Evolutionary conservation across 2,329 filamentous ascomycete genomes (phyloP), one percentile per base, ranked within the genome.

Genomic region (Diaporthe australafricana): DNA sequence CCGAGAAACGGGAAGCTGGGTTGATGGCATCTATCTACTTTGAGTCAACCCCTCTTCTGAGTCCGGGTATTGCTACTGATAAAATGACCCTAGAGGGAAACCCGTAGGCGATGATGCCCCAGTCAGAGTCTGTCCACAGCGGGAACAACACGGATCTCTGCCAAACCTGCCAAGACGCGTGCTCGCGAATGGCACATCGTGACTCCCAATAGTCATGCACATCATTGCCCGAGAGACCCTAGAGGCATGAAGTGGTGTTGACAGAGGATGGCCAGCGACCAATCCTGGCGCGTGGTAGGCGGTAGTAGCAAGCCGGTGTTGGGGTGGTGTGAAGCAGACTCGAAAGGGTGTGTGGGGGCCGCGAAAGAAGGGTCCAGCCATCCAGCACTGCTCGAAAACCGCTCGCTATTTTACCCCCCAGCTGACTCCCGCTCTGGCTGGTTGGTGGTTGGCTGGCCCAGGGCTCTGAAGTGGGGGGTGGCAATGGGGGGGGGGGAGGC

Each of bases 171-270:
- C 27, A 63, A 63, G 50, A 30, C 22, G 38, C 40, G 27, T 55
- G 42, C 27, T 48, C 40, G 27, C 30, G 27, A 48, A 68, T 48
- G 52, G 66, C 32, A 45, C 66, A 57, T 40, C 53, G 53, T 60
- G 53, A 69, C 66, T 63, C 66, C 25, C 27, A 32, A 69, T 60
- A 60, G 66, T 69, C 66, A 57, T 50, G 42, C 55, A 57, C 53
- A 69, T 50, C 53, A 60, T 60, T 50, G 42, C 42, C 45, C 53
- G 14, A 69, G 42, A 32, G n/a, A 57, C 52, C 38, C 12, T 68
- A 56, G 38, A 25, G 42, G 32, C 62, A 16, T 47, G 35, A 38
- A 38, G 40, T 55, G 40, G 50, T 47, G 11, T 48, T 22, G 25
- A 57, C 14, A n/a, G 32, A 50, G 66, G 30, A 16, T 30, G 42